Evolutionary conservation across 108 stramenopile species (phyloP).

Genomic region (Conticribra guillardii): DNA sequence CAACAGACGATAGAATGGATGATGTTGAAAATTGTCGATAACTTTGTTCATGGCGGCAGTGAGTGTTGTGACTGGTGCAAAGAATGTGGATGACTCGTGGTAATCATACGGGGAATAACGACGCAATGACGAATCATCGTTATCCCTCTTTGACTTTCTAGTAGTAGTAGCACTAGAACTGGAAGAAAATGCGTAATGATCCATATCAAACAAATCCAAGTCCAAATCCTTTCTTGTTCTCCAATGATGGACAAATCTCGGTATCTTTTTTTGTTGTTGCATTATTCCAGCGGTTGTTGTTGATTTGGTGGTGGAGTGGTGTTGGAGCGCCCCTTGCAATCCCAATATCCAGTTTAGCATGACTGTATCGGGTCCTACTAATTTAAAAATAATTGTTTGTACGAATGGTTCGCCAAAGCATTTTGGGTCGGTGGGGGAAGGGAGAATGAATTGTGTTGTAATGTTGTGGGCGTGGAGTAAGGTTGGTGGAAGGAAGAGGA

Average conservation of each 20-base stretch:
- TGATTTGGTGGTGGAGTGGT: not conserved
- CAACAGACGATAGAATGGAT: constrained; percentile 47
- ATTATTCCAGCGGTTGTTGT: not conserved
- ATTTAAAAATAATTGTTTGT: constrained; percentile 51
- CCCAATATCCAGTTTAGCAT: constrained; percentile 76
- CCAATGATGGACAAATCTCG: constrained; percentile 47
- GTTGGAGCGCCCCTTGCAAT: constrained; percentile 30
- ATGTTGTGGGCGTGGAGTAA: constrained; percentile 50
- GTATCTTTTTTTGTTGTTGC: not conserved
- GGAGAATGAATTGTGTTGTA: constrained; percentile 59
- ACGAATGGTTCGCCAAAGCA: constrained; percentile 85
- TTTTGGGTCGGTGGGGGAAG: constrained; percentile 53
- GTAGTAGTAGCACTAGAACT: constrained; percentile 17
- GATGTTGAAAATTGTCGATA: constrained; percentile 33
- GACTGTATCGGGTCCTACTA: constrained; percentile 71
- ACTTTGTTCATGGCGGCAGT: not conserved
- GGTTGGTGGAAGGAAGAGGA: constrained; percentile 56
- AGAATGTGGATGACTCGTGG: not conserved
- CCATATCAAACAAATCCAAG: constrained; percentile 54
- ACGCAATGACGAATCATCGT: too few species aligned
- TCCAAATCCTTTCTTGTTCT: constrained; percentile 38
- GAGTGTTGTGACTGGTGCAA: not conserved
- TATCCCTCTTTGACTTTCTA: too few species aligned
- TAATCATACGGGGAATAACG: not conserved
- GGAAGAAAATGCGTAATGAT: constrained; percentile 44